phyloP scores from a whole-genome alignment of 176 grass and related monocot species.

The Microstegium vimineum region DNA sequence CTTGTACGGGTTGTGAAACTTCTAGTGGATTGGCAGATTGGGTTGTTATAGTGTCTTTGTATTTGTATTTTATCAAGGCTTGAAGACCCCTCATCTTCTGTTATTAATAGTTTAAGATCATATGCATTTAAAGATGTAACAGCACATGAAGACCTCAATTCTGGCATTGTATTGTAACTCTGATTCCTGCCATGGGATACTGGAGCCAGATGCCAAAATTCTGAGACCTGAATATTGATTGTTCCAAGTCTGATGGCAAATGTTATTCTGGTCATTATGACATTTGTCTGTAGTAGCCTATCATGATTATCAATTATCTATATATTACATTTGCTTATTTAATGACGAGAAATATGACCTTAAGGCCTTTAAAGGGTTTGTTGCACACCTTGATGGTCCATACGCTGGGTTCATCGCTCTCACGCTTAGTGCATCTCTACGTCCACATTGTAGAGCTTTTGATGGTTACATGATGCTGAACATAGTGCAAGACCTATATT shows the following conservation, averaged over 20 bases:
- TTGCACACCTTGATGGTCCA: conserved; percentile 31
- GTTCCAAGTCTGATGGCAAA: conserved; percentile 31
- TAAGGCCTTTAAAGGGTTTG: conserved; percentile 32
- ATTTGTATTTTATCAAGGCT: no score
- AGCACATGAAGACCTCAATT: no score
- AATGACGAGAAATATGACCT: conserved; percentile 26
- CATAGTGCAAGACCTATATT: conserved; percentile 4
- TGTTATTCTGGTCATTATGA: conserved; percentile 31
- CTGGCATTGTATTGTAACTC: no score
- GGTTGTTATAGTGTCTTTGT: no score
- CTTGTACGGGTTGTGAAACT: no score
- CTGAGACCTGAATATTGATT: conserved; percentile 7
- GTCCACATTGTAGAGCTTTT: conserved; percentile 15
- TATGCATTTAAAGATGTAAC: no score
- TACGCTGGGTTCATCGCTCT: conserved; percentile 22
- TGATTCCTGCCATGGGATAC: neutral
- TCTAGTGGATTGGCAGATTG: no score
- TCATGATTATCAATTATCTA: conserved; percentile 40
- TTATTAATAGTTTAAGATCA: no score
- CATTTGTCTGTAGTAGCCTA: conserved; percentile 30
- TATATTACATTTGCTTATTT: conserved; percentile 36
- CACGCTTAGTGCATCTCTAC: conserved; percentile 6
- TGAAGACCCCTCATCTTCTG: no score
- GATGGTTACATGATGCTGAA: conserved; percentile 31
- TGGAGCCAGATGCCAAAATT: neutral